Conservation (phyloP, 371 early-diverging fungal species). For the Nematocida sp. region DNA sequence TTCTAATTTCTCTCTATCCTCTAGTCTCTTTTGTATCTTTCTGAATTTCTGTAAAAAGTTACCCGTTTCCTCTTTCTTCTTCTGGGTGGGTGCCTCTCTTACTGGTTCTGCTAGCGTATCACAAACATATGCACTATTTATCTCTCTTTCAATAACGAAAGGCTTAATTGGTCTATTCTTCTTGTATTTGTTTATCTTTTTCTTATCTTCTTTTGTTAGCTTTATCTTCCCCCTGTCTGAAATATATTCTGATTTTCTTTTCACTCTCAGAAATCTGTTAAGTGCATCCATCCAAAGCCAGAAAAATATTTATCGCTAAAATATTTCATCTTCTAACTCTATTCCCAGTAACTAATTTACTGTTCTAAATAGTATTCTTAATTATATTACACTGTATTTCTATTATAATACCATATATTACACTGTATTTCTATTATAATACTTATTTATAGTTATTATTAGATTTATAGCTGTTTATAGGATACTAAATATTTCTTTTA, state of each 20-base stretch:
- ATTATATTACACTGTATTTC: too few species aligned
- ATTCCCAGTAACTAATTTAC: too few species aligned
- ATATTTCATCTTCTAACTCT: too few species aligned
- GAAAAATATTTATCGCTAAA: too few species aligned
- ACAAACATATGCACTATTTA: conserved; percentile 9
- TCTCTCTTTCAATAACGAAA: conserved; percentile 22
- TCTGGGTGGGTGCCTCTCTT: conserved; percentile 10
- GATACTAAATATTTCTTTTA: too few species aligned
- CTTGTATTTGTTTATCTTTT: conserved; percentile 24
- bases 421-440: too few species aligned
- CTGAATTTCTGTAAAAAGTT: conserved; percentile 42
- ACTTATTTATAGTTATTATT: too few species aligned
- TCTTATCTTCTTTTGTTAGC: conserved; percentile 41
- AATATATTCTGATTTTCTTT: conserved; percentile 45
- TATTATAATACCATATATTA: too few species aligned
- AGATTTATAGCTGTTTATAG: too few species aligned
- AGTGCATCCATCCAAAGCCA: conserved; percentile 24
- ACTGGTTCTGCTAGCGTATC: conserved; percentile 12
- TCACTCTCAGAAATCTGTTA: conserved; percentile 36
- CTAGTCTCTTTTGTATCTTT: neutral
- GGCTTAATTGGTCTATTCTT: neutral
- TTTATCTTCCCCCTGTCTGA: conserved; percentile 41
- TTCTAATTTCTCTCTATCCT: neutral
- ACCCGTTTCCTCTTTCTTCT: neutral
- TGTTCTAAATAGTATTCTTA: too few species aligned